Evolutionary conservation across 2,329 filamentous ascomycete genomes (phyloP), one percentile per base, ranked within the genome.

Genomic region (Calonectria naviculata): DNA sequence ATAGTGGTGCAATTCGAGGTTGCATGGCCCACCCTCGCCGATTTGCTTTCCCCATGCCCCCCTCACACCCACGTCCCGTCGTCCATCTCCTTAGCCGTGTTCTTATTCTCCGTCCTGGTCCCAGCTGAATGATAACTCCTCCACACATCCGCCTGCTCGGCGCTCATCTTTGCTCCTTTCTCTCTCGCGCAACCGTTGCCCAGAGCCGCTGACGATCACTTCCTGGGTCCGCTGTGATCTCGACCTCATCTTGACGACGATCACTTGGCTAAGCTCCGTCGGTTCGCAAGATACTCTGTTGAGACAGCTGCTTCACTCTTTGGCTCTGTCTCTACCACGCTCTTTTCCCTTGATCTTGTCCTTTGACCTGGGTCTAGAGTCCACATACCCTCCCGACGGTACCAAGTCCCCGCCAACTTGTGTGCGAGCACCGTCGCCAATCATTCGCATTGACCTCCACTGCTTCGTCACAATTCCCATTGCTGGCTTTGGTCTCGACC

Each of bases 201-300:
- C 41, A 74, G 74, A 76, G 70, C 73, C 72, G 71, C 70, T 65
- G 76, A 67, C 77, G 73, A 78, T 78, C 77, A 72, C 72, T 77
- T 61, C 71, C 74, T 63, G 56, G 74, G 70, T 65, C 70, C 70
- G 72, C 72, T 65, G 63, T 73, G 19, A 38, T 74, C 26, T 73
- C 73, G 71, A 71, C 69, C 47, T 64, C 44, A 56, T 52, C 62
- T 67, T 52, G 69, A 74, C 74, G 67, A 73, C 76, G 65, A 67
- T 61, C 52, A 73, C 29, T 67, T 72, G 29, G 31, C 69, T 46
- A 67, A 75, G 70, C 49, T 67, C 56, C 34, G 38, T 46, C 62
- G 52, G 31, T 24, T 70, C 62, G 49, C 54, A 24, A 54, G 26
- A 38, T 54, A 46, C 46, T 70, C 19, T 28, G 47, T 47, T 36